Conservation (phyloP, 768 basidiomycete genomes). For the Epithele typhae region DNA sequence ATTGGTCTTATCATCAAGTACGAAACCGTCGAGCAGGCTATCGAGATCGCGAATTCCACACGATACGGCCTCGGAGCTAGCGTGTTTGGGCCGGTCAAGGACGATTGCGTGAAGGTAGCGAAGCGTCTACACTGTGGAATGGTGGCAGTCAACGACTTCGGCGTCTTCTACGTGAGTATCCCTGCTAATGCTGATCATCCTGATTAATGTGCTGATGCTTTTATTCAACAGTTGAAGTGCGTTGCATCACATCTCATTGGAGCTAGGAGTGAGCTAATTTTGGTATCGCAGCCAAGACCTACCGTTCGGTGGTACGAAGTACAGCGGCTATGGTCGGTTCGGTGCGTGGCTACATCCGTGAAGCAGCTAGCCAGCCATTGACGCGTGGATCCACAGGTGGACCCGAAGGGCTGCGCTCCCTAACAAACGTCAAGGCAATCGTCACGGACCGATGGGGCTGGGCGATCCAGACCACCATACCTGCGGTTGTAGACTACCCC, state of each 20-base stretch:
- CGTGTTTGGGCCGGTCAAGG: slow-evolving; percentile 87
- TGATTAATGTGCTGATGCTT: slow-evolving; percentile 14
- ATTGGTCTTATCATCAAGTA: slow-evolving; percentile 86
- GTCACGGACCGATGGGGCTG: slow-evolving; percentile 84
- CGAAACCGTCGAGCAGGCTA: slow-evolving; percentile 77
- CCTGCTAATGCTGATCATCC: background rate
- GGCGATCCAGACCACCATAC: slow-evolving; percentile 80
- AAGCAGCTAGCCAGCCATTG: slow-evolving; percentile 7
- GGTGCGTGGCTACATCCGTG: slow-evolving; percentile 39
- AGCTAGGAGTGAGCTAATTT: slow-evolving; percentile 1
- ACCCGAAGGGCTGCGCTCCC: slow-evolving; percentile 83
- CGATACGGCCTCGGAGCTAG: slow-evolving; percentile 90
- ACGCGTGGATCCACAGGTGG: slow-evolving; percentile 51
- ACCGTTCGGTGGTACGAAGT: slow-evolving; percentile 92
- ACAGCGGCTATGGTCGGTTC: slow-evolving; percentile 91
- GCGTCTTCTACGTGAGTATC: slow-evolving; percentile 71
- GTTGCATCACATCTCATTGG: background rate
- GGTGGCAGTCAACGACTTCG: slow-evolving; percentile 97
- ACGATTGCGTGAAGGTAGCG: slow-evolving; percentile 75
- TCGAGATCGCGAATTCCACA: slow-evolving; percentile 85
- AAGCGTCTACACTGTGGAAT: slow-evolving; percentile 87
- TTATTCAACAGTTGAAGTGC: slow-evolving; percentile 54
- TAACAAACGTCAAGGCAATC: slow-evolving; percentile 88
- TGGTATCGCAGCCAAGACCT: slow-evolving; percentile 69
- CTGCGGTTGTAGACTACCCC: slow-evolving; percentile 82